Base-by-base conservation (phyloP, 2,329 filamentous ascomycete species). In the Hortaea sp. region DNA sequence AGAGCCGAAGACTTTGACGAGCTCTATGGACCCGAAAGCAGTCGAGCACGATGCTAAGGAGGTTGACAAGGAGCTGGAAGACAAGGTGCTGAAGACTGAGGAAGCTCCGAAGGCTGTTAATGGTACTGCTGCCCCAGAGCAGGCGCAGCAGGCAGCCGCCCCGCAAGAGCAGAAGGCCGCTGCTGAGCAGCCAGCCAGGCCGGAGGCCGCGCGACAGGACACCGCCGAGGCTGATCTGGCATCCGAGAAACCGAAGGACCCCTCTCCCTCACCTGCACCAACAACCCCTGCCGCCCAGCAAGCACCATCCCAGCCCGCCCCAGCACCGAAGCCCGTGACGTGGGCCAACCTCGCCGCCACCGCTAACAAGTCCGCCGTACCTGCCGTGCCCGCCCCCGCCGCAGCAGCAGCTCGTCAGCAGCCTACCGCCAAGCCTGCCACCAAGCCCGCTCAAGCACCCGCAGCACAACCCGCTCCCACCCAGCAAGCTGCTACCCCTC, bases 41-140 rank as follows among this genome's bases (percentile, higher is more conserved):
- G 51, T 63, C 39, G 65, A 67, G 73, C 76, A 67, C 44, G 66
- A 69, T 47, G 60, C 70, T 44, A 57, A 60, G 49, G 61, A 66
- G 57, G 77, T 89, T 35, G 83, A 88, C 63, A 74, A 87, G 71
- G 87, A 88, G 74, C 75, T 88, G 20, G 82, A 90, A 68, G 77
- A 88, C 61, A 73, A 71, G 54, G 63, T 68, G 35, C 63, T 60
- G 55, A 44, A 44, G 30, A 6, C 28, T 30, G 44, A 42, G 28
- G 44, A 31, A 10, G 50, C 63, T 12, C 50, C 63, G 20, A 51
- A 57, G 30, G 58, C 59, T 13, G 60, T 61, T 41, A 64, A 70
- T 42, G 64, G 65, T 43, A 63, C 63, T 55, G 60, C 66, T 47
- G 54, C 60, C 31, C 57, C 60, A 13, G 58, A 63, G 30, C 57